phyloP scores from a whole-genome alignment of 2,329 filamentous ascomycete species.

The Scolecobasidium constrictum region DNA sequence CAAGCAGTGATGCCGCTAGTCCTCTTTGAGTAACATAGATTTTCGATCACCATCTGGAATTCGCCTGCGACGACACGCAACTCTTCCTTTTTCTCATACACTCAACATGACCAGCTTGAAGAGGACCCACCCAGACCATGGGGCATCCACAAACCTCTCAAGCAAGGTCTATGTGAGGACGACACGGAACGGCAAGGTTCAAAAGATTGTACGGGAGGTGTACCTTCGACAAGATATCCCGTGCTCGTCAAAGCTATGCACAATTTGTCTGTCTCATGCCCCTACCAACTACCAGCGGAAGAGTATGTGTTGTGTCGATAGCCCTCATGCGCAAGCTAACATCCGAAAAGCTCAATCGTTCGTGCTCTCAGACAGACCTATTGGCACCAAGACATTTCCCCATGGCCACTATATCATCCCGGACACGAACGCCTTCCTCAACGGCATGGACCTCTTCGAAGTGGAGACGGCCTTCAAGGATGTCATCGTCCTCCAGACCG shows the following conservation, averaged over 20 bases:
- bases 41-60: too few relatives aligned
- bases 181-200: slow-evolving; percentile 90
- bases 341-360: slow-evolving; percentile 58
- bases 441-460: slow-evolving; percentile 95
- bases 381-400: slow-evolving; percentile 70
- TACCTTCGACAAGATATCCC: slow-evolving; percentile 96
- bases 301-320: slow-evolving; percentile 36
- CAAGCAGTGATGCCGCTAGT: too few relatives aligned
- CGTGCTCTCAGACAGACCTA: slow-evolving; percentile 79
- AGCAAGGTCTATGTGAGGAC: slow-evolving; percentile 95
- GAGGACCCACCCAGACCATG: slow-evolving; percentile 42
- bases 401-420: slow-evolving; percentile 89
- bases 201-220: slow-evolving; percentile 95
- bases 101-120: slow-evolving; percentile 59
- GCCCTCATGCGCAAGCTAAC: slow-evolving; percentile 12
- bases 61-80: too few relatives aligned
- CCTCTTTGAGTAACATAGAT: too few relatives aligned
- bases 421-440: slow-evolving; percentile 91
- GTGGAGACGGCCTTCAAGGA: slow-evolving; percentile 86
- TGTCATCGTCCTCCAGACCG: slow-evolving; percentile 91
- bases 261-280: slow-evolving; percentile 59
- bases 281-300: slow-evolving; percentile 70
- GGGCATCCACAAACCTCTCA: slow-evolving; percentile 62
- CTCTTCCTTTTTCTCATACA: too few relatives aligned
- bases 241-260: slow-evolving; percentile 86